Evolutionary conservation across 306 rosid genomes (phyloP), one percentile per base, ranked within the genome.

Genomic region (Bauhinia variegata): DNA sequence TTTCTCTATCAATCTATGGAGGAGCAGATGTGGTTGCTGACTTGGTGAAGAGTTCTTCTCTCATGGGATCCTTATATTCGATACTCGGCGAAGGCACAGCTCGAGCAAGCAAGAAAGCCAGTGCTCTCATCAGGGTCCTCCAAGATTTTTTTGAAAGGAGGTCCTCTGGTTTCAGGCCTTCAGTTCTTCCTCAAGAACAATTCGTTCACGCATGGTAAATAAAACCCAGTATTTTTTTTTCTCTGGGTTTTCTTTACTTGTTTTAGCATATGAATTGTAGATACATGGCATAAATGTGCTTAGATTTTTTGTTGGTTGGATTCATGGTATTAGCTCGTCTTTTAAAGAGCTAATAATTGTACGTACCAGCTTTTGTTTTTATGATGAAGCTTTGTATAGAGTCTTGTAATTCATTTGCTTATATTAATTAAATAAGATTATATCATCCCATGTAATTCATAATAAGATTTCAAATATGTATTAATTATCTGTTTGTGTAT

Each of bases 31-130:
- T 83, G 74, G 72, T 83, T 82, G 69, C 78, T 62, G 54, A 72
- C 44, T 61, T 90, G 8, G 84, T 67, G 16, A 89, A 90, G 79
- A 80, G 72, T 65, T 39, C 83, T 64, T 74, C 83, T 38, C 85
- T 90, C 0, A 93, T 90, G 89, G 82, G 77, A 67, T 75, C 87
- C 1, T 76, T 93, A 19, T 93, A 90, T 79, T 83, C 82, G 30
- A 54, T 78, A 65, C 56, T 90, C 5, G 76, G 83, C 28, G 87
- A 83, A 77, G 93, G 96, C 60, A 81, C 98, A 8, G 80, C 80
- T 54, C 60, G 89, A 67, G 87, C 80, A 54, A 71, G 83, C 73
- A 87, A 71, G 67, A 87, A 80, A 74, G 88, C 93, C 6, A 80
- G 86, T 81, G 66, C 83, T 80, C 86, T 92, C 52, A 86, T 92